phyloP scores from a whole-genome alignment of 2,329 filamentous ascomycete genomes.

The Paraconiothyrium sp. region DNA sequence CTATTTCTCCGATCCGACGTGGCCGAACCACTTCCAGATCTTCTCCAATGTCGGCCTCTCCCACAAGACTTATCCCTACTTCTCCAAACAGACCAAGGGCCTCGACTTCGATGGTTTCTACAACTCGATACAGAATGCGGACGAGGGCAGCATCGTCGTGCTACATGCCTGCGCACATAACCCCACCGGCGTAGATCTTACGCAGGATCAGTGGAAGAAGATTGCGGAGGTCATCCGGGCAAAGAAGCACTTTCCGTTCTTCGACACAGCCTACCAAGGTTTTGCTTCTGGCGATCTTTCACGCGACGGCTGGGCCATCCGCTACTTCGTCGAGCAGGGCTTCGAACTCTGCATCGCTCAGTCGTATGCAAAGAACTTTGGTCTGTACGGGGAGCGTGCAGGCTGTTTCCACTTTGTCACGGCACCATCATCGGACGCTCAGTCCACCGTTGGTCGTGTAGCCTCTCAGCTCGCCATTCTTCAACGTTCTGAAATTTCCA shows the following conservation, averaged over 20 bases:
- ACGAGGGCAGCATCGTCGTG: constrained; percentile 83
- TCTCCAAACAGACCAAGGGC: constrained; percentile 85
- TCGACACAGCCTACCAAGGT: constrained; percentile 97
- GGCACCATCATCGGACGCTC: constrained; percentile 72
- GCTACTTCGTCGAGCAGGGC: constrained; percentile 92
- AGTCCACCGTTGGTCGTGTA: constrained; percentile 69
- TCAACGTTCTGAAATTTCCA: constrained; percentile 96
- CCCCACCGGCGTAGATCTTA: constrained; percentile 95
- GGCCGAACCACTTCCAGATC: constrained; percentile 99
- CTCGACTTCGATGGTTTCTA: constrained; percentile 94
- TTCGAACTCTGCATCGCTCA: constrained; percentile 70
- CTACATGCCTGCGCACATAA: constrained; percentile 98
- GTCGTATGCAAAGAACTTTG: constrained; percentile 68
- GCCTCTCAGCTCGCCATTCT: constrained; percentile 91
- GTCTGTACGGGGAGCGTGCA: constrained; percentile 94
- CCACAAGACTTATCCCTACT: constrained; percentile 91
- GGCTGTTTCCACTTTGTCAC: constrained; percentile 96
- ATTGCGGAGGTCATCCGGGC: constrained; percentile 79
- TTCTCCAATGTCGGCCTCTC: constrained; percentile 87
- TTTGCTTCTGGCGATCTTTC: constrained; percentile 92
- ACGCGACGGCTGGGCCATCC: constrained; percentile 89
- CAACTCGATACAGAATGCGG: constrained; percentile 71
- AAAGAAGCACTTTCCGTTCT: constrained; percentile 94
- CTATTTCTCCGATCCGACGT: constrained; percentile 95
- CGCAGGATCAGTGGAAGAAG: constrained; percentile 91